These are phyloP conservation scores for Gossypium gossypioides DNA, from an alignment of 441 rosid species.

Conservation along the genomic window DNA sequence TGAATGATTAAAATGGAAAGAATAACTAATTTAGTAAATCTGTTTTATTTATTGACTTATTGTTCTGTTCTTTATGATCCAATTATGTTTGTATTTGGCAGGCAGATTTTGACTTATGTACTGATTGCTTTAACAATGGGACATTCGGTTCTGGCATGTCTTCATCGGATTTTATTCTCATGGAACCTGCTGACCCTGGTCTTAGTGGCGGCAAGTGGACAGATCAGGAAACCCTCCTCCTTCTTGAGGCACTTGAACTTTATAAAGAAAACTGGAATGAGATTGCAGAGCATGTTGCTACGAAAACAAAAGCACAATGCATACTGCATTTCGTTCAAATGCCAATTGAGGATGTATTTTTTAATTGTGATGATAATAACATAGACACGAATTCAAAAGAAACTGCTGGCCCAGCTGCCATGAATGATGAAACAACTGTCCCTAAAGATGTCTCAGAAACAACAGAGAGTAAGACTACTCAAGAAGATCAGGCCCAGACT, in stretches of 20 bases:
- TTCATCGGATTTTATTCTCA: slow-evolving; percentile 84
- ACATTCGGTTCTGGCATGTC: slow-evolving; percentile 86
- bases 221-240: slow-evolving; percentile 97
- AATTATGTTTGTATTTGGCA: slow-evolving; percentile 40
- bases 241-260: slow-evolving; percentile 91
- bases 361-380: slow-evolving; percentile 35
- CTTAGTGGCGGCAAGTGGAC: slow-evolving; percentile 86
- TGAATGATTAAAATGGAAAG: not conserved
- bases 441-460: slow-evolving; percentile 44
- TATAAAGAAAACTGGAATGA: slow-evolving; percentile 91
- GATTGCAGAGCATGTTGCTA: slow-evolving; percentile 99
- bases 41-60: not conserved
- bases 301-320: slow-evolving; percentile 95
- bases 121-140: slow-evolving; percentile 77
- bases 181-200: slow-evolving; percentile 93
- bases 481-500: slow-evolving; percentile 39
- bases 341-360: slow-evolving; percentile 89
- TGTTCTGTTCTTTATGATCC: slow-evolving; percentile 11
- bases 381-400: slow-evolving; percentile 37
- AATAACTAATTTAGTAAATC: not conserved
- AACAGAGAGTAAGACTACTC: slow-evolving; percentile 35
- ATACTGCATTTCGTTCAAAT: slow-evolving; percentile 91
- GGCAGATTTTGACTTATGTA: slow-evolving; percentile 99
- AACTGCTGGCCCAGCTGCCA: slow-evolving; percentile 27
- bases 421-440: slow-evolving; percentile 33